phyloP scores from a whole-genome alignment of 2,329 filamentous ascomycete species.

The Blumeria hordei region DNA sequence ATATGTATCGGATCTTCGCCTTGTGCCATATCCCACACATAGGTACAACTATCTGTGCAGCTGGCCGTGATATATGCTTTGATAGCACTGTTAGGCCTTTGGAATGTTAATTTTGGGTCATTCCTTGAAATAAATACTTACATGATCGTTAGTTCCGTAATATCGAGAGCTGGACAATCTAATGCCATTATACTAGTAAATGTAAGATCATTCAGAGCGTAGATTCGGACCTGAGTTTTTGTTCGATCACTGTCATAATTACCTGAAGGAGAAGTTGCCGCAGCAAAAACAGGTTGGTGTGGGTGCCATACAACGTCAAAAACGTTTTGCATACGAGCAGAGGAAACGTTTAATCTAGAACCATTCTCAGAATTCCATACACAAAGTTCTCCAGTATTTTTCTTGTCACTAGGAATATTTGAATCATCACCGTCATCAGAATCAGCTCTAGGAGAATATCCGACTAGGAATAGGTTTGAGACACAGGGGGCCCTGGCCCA shows the following conservation, averaged over 20 bases:
- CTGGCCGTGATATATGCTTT: constrained; percentile 33
- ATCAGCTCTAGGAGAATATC: constrained; percentile 34
- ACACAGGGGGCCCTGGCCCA: constrained; percentile 27
- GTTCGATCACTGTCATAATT: constrained; percentile 18
- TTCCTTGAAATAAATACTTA: constrained; percentile 8
- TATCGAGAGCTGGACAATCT: constrained; percentile 33
- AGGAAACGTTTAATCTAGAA: constrained; percentile 22
- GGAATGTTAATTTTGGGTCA: constrained; percentile 8
- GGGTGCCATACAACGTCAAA: constrained; percentile 44
- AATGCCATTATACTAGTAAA: constrained; percentile 27
- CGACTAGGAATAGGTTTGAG: constrained; percentile 30
- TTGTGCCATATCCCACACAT: constrained; percentile 35
- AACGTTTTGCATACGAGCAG: constrained; percentile 31
- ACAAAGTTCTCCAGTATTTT: constrained; percentile 33
- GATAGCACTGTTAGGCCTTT: constrained; percentile 24
- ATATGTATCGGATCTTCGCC: constrained; percentile 31
- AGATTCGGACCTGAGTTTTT: constrained; percentile 33
- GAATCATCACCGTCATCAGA: constrained; percentile 26
- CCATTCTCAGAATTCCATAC: constrained; percentile 27
- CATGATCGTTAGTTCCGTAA: constrained; percentile 36
- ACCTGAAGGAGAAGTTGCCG: constrained; percentile 29
- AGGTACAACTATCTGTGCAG: constrained; percentile 35
- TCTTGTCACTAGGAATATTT: constrained; percentile 31
- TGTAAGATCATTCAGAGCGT: constrained; percentile 17
- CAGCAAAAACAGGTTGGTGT: constrained; percentile 25